Evolutionary conservation across 2,329 filamentous ascomycete species (phyloP), one percentile per base, ranked within the genome.

Genomic region (Apiospora kogelbergensis): DNA sequence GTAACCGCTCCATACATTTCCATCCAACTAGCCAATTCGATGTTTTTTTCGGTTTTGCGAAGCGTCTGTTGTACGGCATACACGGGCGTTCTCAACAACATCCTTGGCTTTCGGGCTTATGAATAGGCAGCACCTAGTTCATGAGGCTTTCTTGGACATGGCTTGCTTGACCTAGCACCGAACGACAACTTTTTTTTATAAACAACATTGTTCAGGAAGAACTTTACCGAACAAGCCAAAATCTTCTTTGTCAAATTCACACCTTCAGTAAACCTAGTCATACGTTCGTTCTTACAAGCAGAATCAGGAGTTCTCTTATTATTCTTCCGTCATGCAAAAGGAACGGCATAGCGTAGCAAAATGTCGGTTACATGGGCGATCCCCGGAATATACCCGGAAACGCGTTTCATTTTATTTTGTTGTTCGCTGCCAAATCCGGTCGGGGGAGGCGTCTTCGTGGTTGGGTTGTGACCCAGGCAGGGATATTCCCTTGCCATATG

Each of bases 341-440:
- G 44, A 48, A 48, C 44, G 44, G 65, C 65, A 66, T 66, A 66
- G 65, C 65, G 65, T 30, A 66, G 65, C 65, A 66, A 66, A 57
- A 11, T 33, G 65, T 44, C 65, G 65, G 65, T 46, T 44, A 66
- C 15, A 66, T 24, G 37, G 44, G 65, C 30, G 65, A 53, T 53
- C n/a, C 44, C 65, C 42, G 65, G 63, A 45, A 33, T 45, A 66
- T 66, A 66, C 65, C 65, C 44, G 37, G 65, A 46, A 66, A 44
- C 65, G 44, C 65, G 44, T 40, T 53, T 53, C 45, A 46, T 66
- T 66, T 66, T 26, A 37, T 60, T 60, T 60, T 60, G 26, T 60
- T 60, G 53, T 60, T 60, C 30, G 37, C 53, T 37, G 33, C 53
- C 30, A 33, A 60, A 60, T n/a, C 17, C 30, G 30, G 53, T 20